Evolutionary conservation across 768 basidiomycete genomes (phyloP).

Genomic region (Russula griseocarnosa): DNA sequence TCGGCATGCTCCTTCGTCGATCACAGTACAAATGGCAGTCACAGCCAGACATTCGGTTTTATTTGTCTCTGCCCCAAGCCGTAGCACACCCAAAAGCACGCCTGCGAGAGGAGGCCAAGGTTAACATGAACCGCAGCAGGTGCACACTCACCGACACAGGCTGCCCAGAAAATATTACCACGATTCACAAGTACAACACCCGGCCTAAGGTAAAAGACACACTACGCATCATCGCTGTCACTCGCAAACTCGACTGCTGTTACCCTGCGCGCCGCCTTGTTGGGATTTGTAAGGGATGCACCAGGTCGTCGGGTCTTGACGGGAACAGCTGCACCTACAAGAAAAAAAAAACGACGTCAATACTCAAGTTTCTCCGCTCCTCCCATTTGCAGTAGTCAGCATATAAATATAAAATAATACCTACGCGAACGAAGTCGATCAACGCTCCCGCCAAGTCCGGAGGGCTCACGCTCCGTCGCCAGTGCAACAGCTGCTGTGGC

Average conservation of each 20-base stretch:
- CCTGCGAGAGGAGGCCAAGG: no score
- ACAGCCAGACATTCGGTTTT: no score
- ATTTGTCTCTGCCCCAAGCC: no score
- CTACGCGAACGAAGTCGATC: conserved; percentile 18
- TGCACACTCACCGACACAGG: no score
- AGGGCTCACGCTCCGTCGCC: conserved; percentile 12
- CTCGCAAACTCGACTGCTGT: conserved; percentile 21
- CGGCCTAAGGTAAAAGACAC: neutral
- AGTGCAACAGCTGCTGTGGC: conserved; percentile 10
- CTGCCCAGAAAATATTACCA: no score
- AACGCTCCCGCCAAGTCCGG: conserved; percentile 11
- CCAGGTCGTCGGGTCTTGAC: conserved; percentile 13
- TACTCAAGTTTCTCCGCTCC: neutral
- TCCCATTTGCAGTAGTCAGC: neutral
- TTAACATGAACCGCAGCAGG: no score
- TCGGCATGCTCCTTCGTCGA: no score
- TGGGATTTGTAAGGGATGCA: conserved; percentile 23
- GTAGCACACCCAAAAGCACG: no score
- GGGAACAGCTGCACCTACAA: conserved; percentile 7
- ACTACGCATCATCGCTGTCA: conserved; percentile 15
- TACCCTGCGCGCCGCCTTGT: conserved; percentile 21
- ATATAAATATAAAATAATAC: neutral
- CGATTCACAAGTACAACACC: no score
- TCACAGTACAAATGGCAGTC: no score
- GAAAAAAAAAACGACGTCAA: neutral